Evolutionary conservation across 1,139 yeast species (phyloP), one percentile per base, ranked within the genome.

Genomic region (Pneumocystis oryctolagi): DNA sequence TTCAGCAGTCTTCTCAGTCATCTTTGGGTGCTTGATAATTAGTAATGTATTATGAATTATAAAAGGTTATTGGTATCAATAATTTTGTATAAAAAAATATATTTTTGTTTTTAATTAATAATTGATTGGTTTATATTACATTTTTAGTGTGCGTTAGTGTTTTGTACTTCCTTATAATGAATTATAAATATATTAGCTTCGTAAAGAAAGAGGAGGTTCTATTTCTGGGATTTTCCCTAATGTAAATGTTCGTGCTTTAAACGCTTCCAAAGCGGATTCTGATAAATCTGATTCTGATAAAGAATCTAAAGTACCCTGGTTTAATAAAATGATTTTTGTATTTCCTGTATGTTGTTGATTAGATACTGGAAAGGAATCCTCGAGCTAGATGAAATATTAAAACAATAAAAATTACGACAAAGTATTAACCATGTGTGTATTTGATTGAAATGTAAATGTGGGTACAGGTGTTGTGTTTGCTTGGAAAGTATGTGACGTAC

Each of bases 141-240:
- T 9, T 3, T 34, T 4, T 34, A 9, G 12, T 34, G 12, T 34
- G 37, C 18, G 57, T 2, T 14, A 12, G 16, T 8, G 12, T 12
- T n/a, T 18, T 32, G 31, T 14, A n/a, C 20, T 34, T 30, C 37
- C 5, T 14, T 14, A 20, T 35, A 42, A 37, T 9, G 25, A 18
- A 20, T 16, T 18, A 25, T 34, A 59, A 59, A 47, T 76, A 61
- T 74, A 71, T 60, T 73, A 77, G 16, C n/a, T 14, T 9, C 59
- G 59, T 25, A 57, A 35, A 35, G 59, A 57, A 57, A 80, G 61
- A 1, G 96, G 95, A 1, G 97, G 97, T 1, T 89, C 83, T 0
- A 82, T 70, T 66, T 87, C 96, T 0, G 97, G 97, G 0, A 89
- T 82, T 32, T 74, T 73, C 0, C 96, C 96, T 32, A 88, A 72